Evolutionary conservation across 306 rosid genomes (phyloP).

Genomic region (Oxytropis ochrocephala): DNA sequence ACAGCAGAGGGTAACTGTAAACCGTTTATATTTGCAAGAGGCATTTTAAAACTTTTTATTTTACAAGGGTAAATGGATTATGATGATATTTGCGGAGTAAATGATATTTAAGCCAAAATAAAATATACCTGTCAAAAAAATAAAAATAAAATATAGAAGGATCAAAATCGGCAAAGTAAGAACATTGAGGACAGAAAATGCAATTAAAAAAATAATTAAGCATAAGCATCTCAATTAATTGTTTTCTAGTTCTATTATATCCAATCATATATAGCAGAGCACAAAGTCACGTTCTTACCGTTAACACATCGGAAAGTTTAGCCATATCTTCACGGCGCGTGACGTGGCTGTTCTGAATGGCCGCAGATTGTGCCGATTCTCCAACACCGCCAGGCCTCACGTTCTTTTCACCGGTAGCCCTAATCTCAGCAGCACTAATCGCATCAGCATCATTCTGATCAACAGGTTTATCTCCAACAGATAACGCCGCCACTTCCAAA

Average conservation of each 20-base stretch:
- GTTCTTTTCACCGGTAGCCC: conserved; percentile 20
- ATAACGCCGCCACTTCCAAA: conserved; percentile 16
- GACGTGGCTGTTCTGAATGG: conserved; percentile 3
- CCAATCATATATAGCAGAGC: neutral
- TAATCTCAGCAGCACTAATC: conserved; percentile 7
- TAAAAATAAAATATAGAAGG: too few relatives aligned
- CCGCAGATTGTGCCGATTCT: conserved; percentile 8
- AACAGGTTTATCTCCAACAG: conserved; percentile 21
- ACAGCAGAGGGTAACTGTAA: too few relatives aligned
- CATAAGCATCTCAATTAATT: neutral
- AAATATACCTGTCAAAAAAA: too few relatives aligned
- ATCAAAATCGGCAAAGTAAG: neutral
- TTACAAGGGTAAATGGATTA: too few relatives aligned
- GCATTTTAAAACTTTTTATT: too few relatives aligned
- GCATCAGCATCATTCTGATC: conserved; percentile 28
- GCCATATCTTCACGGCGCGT: conserved; percentile 18
- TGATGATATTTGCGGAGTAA: too few relatives aligned
- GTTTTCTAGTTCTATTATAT: neutral
- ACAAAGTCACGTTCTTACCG: neutral
- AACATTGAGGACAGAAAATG: too few relatives aligned
- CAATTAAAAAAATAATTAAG: neutral
- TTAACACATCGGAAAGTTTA: conserved; percentile 22
- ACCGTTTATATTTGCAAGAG: too few relatives aligned
- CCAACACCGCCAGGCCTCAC: neutral
- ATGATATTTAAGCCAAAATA: too few relatives aligned